Evolutionary conservation across 768 basidiomycete genomes (phyloP).

Genomic region (Mycena leptocephala): DNA sequence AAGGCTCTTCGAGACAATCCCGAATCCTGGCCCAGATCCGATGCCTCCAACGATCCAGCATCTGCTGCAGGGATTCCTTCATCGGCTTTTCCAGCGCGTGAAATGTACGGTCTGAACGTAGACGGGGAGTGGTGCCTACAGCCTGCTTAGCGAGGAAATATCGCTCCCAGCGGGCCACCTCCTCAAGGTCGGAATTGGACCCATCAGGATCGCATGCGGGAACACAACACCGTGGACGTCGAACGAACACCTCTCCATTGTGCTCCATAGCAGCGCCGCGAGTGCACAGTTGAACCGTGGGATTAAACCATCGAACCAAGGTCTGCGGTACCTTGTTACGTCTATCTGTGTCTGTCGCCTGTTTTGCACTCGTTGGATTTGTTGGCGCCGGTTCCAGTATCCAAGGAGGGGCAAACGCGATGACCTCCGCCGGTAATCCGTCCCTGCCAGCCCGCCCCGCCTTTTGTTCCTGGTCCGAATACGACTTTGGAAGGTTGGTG

Average conservation of each 20-base stretch:
- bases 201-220: not conserved
- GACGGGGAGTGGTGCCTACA: not conserved
- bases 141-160: not conserved
- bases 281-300: not conserved
- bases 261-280: not conserved
- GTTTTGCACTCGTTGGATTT: not conserved
- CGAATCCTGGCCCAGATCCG: not conserved
- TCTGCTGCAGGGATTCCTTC: not conserved
- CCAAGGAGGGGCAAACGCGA: conserved; percentile 6
- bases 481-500: not conserved
- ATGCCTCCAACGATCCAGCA: conserved; percentile 13
- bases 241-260: not conserved
- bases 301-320: not conserved
- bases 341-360: not conserved
- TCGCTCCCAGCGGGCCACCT: not conserved
- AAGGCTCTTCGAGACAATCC: not conserved
- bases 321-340: not conserved
- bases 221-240: not conserved
- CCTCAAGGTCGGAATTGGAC: not conserved
- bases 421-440: not conserved
- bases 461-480: not conserved
- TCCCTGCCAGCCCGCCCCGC: not conserved
- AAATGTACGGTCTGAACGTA: not conserved
- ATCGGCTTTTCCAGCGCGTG: not conserved
- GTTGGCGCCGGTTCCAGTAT: not conserved